phyloP scores from a whole-genome alignment of 257 asterid species.

The Solanum chiquidenum region DNA sequence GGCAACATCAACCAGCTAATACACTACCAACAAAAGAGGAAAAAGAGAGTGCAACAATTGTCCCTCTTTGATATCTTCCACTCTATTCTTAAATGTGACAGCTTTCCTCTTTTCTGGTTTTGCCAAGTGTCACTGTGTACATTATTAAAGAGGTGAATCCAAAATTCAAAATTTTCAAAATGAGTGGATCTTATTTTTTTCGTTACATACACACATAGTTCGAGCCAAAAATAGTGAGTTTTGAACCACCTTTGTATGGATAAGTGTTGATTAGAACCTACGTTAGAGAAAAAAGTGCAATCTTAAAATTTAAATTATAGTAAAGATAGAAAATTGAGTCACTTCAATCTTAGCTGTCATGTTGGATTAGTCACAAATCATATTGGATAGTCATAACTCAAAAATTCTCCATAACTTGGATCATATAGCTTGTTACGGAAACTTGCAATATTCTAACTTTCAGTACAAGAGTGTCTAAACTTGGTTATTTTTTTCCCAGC shows the following conservation, averaged over 20 bases:
- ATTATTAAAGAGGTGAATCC: neutral
- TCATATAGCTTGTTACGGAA: neutral
- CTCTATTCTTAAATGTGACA: neutral
- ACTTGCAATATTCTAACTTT: neutral
- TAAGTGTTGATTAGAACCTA: neutral
- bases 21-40: neutral
- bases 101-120: neutral
- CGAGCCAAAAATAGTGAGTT: neutral
- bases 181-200: neutral
- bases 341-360: neutral
- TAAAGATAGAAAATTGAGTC: neutral
- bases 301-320: neutral
- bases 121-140: neutral
- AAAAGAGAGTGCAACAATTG: neutral
- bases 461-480: neutral
- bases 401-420: neutral
- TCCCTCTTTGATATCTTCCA: neutral
- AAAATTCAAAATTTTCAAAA: neutral
- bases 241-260: neutral
- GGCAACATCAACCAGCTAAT: conserved; percentile 5
- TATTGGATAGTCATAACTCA: neutral
- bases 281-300: neutral
- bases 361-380: neutral
- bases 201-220: neutral
- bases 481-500: neutral